phyloP scores from a whole-genome alignment of 192 early-diverging fungal genomes.

The Fimicolochytrium jonesii region DNA sequence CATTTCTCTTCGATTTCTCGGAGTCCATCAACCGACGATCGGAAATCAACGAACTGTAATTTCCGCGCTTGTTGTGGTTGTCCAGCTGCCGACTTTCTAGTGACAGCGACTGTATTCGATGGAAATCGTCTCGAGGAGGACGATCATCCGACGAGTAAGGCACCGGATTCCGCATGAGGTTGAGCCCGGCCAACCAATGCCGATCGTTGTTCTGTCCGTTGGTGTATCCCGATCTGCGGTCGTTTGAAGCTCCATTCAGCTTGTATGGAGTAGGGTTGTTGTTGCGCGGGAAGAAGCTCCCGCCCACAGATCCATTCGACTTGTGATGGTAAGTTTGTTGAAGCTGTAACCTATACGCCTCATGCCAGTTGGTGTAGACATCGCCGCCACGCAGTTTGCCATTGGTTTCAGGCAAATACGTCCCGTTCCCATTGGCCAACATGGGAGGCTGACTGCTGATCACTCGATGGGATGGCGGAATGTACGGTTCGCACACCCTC shows the following conservation, averaged over 20 bases:
- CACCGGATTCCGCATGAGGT: slow-evolving; percentile 5
- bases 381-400: neutral
- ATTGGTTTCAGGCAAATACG: neutral
- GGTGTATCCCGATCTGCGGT: too few species aligned
- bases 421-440: neutral
- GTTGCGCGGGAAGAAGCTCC: too few species aligned
- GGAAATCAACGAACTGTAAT: neutral
- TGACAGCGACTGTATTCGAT: slow-evolving; percentile 11
- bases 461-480: slow-evolving; percentile 1
- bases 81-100: slow-evolving; percentile 20
- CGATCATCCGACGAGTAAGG: too few species aligned
- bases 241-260: too few species aligned
- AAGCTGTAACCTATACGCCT: too few species aligned
- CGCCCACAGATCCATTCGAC: too few species aligned
- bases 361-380: too few species aligned
- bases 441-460: neutral
- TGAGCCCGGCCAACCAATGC: neutral
- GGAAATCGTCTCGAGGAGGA: slow-evolving; percentile 14
- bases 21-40: neutral
- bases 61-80: neutral
- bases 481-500: slow-evolving; percentile 51
- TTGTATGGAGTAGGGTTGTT: too few species aligned
- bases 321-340: too few species aligned
- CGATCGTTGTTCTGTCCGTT: neutral
- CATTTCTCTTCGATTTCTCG: neutral